Percentiles rank a stretch among this genome's conserved stretches.
These are phyloP conservation scores for Candida pini DNA, from an alignment of 805 yeast genomes.

Conservation along the genomic window DNA sequence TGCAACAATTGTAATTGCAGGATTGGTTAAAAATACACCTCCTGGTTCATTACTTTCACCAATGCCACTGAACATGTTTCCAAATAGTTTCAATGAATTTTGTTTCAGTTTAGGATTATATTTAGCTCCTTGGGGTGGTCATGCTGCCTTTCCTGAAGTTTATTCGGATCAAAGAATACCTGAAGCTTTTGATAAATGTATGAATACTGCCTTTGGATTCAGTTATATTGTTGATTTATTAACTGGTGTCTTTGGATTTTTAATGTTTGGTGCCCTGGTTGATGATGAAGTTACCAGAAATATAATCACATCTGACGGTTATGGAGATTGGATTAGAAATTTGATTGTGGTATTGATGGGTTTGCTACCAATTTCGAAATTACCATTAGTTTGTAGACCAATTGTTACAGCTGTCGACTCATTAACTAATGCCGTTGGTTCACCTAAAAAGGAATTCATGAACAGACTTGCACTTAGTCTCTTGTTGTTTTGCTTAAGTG, in stretches of 20 bases:
- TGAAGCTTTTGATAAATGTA: conserved; percentile 44
- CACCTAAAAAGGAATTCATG: conserved; percentile 6
- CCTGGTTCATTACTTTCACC: conserved; percentile 74
- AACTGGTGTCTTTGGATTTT: conserved; percentile 62
- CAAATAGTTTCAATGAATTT: conserved; percentile 43
- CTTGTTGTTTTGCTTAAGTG: conserved; percentile 52
- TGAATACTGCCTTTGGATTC: conserved; percentile 53
- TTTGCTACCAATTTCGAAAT: conserved; percentile 76
- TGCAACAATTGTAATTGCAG: conserved; percentile 51
- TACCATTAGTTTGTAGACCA: conserved; percentile 81
- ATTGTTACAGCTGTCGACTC: conserved; percentile 64
- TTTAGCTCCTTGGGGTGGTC: conserved; percentile 84
- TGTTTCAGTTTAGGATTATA: conserved; percentile 61
- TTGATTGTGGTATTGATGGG: conserved; percentile 65
- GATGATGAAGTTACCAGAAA: conserved; percentile 49
- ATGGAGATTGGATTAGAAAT: conserved; percentile 42
- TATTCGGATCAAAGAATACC: conserved; percentile 71
- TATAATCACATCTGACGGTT: conserved; percentile 37
- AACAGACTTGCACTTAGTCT: conserved; percentile 47
- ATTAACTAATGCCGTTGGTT: conserved; percentile 2
- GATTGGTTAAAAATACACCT: conserved; percentile 48
- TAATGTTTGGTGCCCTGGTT: conserved; percentile 48
- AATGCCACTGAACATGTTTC: conserved; percentile 65
- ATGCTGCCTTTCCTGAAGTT: conserved; percentile 71
- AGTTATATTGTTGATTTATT: conserved; percentile 55